Base-by-base conservation (phyloP, 2,329 filamentous ascomycete species). In the Phyllosticta citriasiana region DNA sequence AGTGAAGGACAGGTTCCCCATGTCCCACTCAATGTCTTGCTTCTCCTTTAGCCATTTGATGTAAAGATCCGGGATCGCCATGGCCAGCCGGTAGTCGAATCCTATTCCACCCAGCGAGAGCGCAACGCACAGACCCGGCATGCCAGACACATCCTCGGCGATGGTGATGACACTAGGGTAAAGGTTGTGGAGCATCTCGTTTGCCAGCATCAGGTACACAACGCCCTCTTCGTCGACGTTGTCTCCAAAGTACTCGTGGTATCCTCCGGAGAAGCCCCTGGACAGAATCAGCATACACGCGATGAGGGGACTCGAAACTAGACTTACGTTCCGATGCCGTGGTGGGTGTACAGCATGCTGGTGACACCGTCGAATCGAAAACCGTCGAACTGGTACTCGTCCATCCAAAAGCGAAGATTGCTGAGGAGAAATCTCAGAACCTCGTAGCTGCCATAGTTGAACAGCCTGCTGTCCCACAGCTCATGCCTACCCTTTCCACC, bases 401-500 rank as follows among this genome's bases (percentile, higher is more conserved):
- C 93, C 92, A 99, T 97, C 92, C 94, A 99, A 79, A 96, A 99
- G 25, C 93, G 84, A 62, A 99, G 77, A 72, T 99, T 99, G 74
- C 92, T 97, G 26, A 99, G 80, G 54, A 99, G 79, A 77, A 99
- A 99, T n/a, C 94, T 85, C 72, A 97, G 75, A 24, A 99, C 94
- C 73, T 99, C 94, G 69, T 97, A 91, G 69, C 85, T 85, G 30
- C 92, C 93, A 71, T 97, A 99, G 79, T 99, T 99, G 82, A 99
- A 99, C 61, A 99, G 78, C 63, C 94, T 85, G 74, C 91, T 96
- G 72, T 97, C 94, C 94, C 94, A 99, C 57, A 95, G 81, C 52
- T 96, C 91, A 72, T 99, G 94, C 59, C 84, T 84, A 27, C 94
- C 94, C 73, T 88, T 94, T 26, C 76, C 80, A 40, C 94, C 94